Evolutionary conservation across 768 basidiomycete genomes (phyloP).

Genomic region (Leccinum barrowsii): DNA sequence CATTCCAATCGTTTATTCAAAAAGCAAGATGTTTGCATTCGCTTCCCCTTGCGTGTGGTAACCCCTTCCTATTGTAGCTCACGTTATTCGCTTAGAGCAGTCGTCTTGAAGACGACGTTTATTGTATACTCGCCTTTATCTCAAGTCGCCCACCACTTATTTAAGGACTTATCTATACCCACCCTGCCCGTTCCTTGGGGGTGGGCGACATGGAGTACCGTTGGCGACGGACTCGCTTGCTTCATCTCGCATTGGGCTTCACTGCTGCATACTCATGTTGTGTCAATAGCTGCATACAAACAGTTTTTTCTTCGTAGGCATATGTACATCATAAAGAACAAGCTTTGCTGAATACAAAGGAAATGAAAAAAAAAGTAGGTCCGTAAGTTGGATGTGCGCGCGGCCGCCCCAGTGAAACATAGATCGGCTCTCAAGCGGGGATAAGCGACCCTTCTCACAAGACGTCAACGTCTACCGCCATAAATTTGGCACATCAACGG

Average conservation of each 20-base stretch:
- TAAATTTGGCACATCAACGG: background rate
- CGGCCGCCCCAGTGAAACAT: conserved; percentile 6
- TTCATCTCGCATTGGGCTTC: conserved; percentile 29
- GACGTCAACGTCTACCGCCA: conserved; percentile 1
- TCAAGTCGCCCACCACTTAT: conserved; percentile 20
- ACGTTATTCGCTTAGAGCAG: conserved; percentile 21
- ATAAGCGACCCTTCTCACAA: conserved; percentile 5
- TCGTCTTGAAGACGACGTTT: conserved; percentile 29
- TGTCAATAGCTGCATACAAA: conserved; percentile 36
- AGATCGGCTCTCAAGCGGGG: background rate
- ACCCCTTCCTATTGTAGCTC: conserved; percentile 22
- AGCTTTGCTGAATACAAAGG: conserved; percentile 27
- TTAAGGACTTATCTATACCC: conserved; percentile 36
- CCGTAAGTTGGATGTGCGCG: background rate
- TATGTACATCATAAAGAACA: conserved; percentile 33
- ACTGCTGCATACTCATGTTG: conserved; percentile 35
- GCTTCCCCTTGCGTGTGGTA: conserved; percentile 63
- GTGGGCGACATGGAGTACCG: conserved; percentile 26
- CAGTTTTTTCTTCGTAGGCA: conserved; percentile 26
- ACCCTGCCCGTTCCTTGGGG: conserved; percentile 10
- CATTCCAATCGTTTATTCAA: conserved; percentile 34
- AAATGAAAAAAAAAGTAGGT: background rate
- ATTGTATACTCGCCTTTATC: conserved; percentile 18
- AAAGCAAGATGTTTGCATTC: conserved; percentile 62
- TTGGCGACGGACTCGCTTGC: conserved; percentile 21